phyloP scores from a whole-genome alignment of 106 monocot genomes.

The Apostasia shenzhenica region DNA sequence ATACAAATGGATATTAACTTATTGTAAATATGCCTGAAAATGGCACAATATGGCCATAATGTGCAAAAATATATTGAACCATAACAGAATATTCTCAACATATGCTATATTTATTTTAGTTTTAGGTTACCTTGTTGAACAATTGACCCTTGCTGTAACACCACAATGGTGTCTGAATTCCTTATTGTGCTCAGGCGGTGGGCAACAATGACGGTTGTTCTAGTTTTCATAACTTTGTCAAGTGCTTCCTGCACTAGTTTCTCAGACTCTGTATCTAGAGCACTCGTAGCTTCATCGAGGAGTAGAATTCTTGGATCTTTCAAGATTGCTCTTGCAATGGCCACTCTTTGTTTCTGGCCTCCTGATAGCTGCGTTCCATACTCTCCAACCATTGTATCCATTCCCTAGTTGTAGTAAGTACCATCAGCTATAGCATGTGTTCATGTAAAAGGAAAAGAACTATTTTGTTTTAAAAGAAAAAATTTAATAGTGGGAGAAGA shows the following conservation, averaged over 20 bases:
- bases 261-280: constrained; percentile 33
- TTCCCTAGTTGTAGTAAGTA: constrained; percentile 10
- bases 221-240: constrained; percentile 20
- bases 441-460: too few relatives aligned
- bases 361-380: constrained; percentile 26
- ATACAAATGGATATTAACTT: too few relatives aligned
- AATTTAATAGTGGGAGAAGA: too few relatives aligned
- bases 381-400: constrained; percentile 31
- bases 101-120: too few relatives aligned
- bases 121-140: constrained; percentile 24
- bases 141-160: constrained; percentile 23
- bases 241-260: constrained; percentile 29
- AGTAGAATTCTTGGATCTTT: constrained; percentile 37
- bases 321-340: constrained; percentile 35
- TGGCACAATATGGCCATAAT: too few relatives aligned
- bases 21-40: too few relatives aligned
- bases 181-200: constrained; percentile 30
- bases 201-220: constrained; percentile 36
- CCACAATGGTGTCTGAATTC: constrained; percentile 22
- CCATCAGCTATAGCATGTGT: background rate
- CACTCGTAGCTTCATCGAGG: constrained; percentile 28
- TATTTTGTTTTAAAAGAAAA: too few relatives aligned
- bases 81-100: too few relatives aligned
- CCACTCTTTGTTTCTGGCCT: constrained; percentile 25
- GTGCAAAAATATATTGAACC: too few relatives aligned